phyloP scores from a whole-genome alignment of 495 filamentous ascomycete species.

The Lophiostoma macrostomum region DNA sequence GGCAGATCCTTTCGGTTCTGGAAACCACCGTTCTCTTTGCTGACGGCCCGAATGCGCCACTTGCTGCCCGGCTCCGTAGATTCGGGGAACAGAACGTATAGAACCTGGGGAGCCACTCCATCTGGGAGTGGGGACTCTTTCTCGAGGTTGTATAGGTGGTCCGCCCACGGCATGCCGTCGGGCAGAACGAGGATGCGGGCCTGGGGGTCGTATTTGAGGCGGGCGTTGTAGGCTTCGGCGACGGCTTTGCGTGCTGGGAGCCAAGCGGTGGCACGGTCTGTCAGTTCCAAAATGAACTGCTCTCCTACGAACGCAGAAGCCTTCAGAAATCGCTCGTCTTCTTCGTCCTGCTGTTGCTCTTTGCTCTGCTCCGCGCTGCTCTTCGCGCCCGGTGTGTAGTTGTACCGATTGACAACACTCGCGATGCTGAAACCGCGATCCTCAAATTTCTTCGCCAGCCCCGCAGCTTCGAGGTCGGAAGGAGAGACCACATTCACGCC shows the following conservation, averaged over 20 bases:
- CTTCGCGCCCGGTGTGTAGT: slow-evolving; percentile 48
- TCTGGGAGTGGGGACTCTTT: slow-evolving; percentile 45
- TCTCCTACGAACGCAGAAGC: slow-evolving; percentile 81
- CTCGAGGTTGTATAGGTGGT: slow-evolving; percentile 90
- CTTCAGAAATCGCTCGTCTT: slow-evolving; percentile 73
- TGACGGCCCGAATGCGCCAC: slow-evolving; percentile 91
- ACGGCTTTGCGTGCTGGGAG: slow-evolving; percentile 82
- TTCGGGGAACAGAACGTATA: slow-evolving; percentile 97
- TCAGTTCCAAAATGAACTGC: slow-evolving; percentile 74
- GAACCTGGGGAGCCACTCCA: slow-evolving; percentile 51
- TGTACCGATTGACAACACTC: slow-evolving; percentile 78
- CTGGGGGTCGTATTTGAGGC: slow-evolving; percentile 62
- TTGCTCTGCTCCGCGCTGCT: slow-evolving; percentile 42
- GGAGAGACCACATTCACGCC: slow-evolving; percentile 79
- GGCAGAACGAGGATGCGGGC: slow-evolving; percentile 80
- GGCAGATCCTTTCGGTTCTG: slow-evolving; percentile 86
- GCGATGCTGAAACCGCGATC: slow-evolving; percentile 78
- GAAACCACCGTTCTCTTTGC: slow-evolving; percentile 76
- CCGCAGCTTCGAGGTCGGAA: slow-evolving; percentile 56
- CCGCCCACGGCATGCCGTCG: slow-evolving; percentile 81
- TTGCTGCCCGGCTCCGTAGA: slow-evolving; percentile 63
- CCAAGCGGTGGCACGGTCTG: slow-evolving; percentile 72
- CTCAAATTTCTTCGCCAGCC: slow-evolving; percentile 73
- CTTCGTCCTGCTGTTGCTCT: slow-evolving; percentile 63
- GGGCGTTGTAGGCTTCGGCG: slow-evolving; percentile 61